Percentiles rank a stretch among this genome's conserved stretches.
Conservation (phyloP, 1,284 basidiomycete species). For the Rhodotorula sp. region DNA sequence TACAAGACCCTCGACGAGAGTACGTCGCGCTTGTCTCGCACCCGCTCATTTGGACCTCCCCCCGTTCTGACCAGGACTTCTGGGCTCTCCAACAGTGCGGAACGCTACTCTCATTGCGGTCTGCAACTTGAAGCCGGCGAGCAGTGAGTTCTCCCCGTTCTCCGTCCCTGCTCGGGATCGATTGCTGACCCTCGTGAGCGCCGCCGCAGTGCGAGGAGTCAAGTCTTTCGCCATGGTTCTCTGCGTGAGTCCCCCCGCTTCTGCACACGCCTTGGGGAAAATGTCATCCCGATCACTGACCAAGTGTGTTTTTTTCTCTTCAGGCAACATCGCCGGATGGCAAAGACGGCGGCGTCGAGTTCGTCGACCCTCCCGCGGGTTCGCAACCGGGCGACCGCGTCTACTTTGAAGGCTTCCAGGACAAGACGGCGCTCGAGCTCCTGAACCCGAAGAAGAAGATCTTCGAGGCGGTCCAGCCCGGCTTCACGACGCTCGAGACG, state of each 20-base stretch:
- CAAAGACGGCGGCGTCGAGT: conserved; percentile 81
- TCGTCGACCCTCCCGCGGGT: conserved; percentile 80
- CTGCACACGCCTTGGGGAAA: no score
- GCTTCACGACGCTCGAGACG: conserved; percentile 80
- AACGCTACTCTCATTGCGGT: conserved; percentile 82
- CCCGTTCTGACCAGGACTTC: not conserved
- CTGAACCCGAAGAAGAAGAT: conserved; percentile 98
- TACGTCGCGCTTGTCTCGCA: conserved; percentile 10
- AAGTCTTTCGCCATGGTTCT: conserved; percentile 97
- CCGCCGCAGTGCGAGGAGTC: conserved; percentile 83
- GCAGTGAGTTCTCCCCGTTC: conserved; percentile 51
- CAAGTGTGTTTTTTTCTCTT: not conserved
- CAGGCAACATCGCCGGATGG: conserved; percentile 67
- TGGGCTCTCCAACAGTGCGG: conserved; percentile 57
- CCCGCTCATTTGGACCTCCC: not conserved
- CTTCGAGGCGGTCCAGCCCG: conserved; percentile 87
- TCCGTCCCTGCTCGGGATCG: no score
- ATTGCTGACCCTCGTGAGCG: no score
- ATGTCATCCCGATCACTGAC: not conserved
- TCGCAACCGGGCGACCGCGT: conserved; percentile 85
- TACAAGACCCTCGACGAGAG: conserved; percentile 85
- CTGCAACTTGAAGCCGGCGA: conserved; percentile 91
- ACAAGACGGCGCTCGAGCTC: conserved; percentile 52
- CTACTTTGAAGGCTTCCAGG: conserved; percentile 77
- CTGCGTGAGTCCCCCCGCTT: conserved; percentile 58